phyloP scores from a whole-genome alignment of 345 rosid species.

The Brassica napus region Da-Ae NC_063452.1:54267501-54268000 shows the following conservation, averaged over 20 bases:
- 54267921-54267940: not conserved
- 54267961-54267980: constrained; percentile 84
- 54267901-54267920: constrained; percentile 16
- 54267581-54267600: not conserved
- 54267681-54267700: not conserved
- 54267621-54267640: not conserved
- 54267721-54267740: too few species aligned
- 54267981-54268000: constrained; percentile 59
- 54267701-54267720: too few species aligned
- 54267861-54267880: constrained; percentile 14
- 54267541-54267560: not conserved
- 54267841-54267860: too few species aligned
- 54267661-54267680: not conserved
- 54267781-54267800: too few species aligned
- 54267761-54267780: too few species aligned
- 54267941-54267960: constrained; percentile 30
- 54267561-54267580: too few species aligned
- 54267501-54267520: not conserved
- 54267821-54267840: too few species aligned
- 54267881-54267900: not conserved
- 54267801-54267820: too few species aligned
- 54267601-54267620: not conserved
- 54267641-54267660: not conserved
- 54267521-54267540: not conserved
- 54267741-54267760: too few species aligned